These are phyloP conservation scores for Astrephomene gubernaculifera DNA, from an alignment of 139 green algal genomes.

Conservation along the genomic window DNA sequence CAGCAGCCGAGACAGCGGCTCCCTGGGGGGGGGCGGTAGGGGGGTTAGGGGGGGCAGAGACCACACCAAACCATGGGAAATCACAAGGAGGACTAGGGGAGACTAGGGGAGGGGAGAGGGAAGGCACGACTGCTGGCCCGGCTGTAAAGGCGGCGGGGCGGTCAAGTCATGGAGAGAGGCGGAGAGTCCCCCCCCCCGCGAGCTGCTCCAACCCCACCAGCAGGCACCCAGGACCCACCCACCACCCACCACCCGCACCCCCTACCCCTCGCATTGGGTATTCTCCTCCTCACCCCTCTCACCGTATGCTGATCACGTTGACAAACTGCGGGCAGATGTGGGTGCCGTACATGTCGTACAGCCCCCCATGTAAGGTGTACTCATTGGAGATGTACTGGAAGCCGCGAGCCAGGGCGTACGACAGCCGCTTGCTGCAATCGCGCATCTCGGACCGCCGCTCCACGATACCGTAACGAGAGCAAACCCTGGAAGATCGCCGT, in stretches of 20 bases:
- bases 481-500: neutral
- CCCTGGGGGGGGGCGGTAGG: neutral
- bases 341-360: neutral
- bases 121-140: neutral
- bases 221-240: neutral
- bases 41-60: neutral
- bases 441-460: neutral
- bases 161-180: neutral
- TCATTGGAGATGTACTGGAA: conserved; percentile 21
- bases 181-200: no score
- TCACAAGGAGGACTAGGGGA: neutral
- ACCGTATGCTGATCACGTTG: conserved; percentile 25
- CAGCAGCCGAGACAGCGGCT: neutral
- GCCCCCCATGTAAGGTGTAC: conserved; percentile 19
- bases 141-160: neutral
- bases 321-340: conserved; percentile 27
- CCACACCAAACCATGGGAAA: neutral
- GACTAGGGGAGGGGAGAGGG: neutral
- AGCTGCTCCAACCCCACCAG: no score
- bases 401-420: neutral
- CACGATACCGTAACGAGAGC: neutral
- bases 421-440: neutral
- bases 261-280: neutral
- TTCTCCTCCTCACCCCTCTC: neutral
- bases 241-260: neutral